Evolutionary conservation across 495 filamentous ascomycete species (phyloP).

Genomic region (Xanthoparmelia taractica): DNA sequence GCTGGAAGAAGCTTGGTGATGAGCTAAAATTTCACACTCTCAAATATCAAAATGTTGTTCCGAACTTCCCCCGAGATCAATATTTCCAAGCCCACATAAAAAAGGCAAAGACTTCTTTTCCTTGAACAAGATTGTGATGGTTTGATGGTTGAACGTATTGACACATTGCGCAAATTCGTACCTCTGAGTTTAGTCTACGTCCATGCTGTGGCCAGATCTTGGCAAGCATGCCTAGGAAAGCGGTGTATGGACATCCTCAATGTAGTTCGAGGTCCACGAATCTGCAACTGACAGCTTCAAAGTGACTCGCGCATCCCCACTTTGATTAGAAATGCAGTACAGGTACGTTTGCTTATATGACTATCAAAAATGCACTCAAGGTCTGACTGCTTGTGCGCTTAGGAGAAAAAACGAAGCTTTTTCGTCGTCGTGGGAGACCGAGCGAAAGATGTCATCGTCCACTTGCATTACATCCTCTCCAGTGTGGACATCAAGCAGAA

Average conservation of each 20-base stretch:
- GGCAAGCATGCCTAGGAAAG: conserved; percentile 46
- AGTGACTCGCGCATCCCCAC: conserved; percentile 93
- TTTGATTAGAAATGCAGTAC: conserved; percentile 89
- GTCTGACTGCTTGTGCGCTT: background rate
- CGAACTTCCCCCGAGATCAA: background rate
- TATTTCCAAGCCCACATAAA: background rate
- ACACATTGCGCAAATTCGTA: background rate
- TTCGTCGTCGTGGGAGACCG: conserved; percentile 94
- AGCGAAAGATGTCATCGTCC: conserved; percentile 93
- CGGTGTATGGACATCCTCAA: conserved; percentile 30
- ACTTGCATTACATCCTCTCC: conserved; percentile 90
- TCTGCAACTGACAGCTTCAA: conserved; percentile 11
- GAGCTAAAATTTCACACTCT: no score
- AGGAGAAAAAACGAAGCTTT: conserved; percentile 94
- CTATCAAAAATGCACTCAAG: background rate
- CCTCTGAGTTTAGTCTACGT: background rate
- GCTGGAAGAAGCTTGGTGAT: background rate
- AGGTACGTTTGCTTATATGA: conserved; percentile 34
- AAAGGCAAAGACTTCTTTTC: background rate
- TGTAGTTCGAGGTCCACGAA: background rate
- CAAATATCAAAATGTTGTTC: background rate
- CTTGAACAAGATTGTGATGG: background rate
- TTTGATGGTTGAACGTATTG: background rate
- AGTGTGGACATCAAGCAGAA: conserved; percentile 87
- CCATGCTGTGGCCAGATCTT: background rate